Evolutionary conservation across 2,329 filamentous ascomycete species (phyloP), one percentile per base, ranked within the genome.

Genomic region (Hymenoscyphus occultus): DNA sequence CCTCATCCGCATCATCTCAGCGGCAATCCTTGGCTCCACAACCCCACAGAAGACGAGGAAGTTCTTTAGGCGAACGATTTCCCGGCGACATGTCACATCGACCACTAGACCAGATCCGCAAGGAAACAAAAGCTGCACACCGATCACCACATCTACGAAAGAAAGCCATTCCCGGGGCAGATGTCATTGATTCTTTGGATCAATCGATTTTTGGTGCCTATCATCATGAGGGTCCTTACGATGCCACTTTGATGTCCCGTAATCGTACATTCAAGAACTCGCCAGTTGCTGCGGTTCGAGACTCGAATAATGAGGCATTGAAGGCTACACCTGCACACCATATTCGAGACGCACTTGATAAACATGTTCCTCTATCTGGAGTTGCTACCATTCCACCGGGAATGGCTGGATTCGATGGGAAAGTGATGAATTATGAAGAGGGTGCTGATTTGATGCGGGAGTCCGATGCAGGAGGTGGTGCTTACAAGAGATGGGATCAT

Each of bases 151-250:
- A 90, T 75, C 82, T 90, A 59, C 84, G 83, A 71, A 90, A 88
- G 74, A 84, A 83, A 72, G 81, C 88, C 72, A 82, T 89, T 16
- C 85, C 88, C 32, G 84, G 84, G 57, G 84, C 91, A 1, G 93
- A 98, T 76, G 82, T 83, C 9, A 95, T 98, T 72, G 94, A 97
- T 76, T 80, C 81, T 5, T 85, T 98, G 1, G 94, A 97, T 74
- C 82, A 80, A 62, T 80, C 83, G 2, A 77, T 84, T 51, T 84
- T 85, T 60, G 83, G 83, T 19, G 78, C 83, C 2, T 97, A 96
- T 77, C 94, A 97, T 76, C 94, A 98, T 73, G 91, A 90, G 69
- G 93, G 94, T 0, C 94, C 94, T 0, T 98, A 91, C 71, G 94
- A 98, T 75, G 92, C 93, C 10, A 90, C 91, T 1, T 82, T 92